Evolutionary conservation across 768 basidiomycete species (phyloP), one percentile per base, ranked within the genome.

Genomic region (Hypholoma fasciculare): DNA sequence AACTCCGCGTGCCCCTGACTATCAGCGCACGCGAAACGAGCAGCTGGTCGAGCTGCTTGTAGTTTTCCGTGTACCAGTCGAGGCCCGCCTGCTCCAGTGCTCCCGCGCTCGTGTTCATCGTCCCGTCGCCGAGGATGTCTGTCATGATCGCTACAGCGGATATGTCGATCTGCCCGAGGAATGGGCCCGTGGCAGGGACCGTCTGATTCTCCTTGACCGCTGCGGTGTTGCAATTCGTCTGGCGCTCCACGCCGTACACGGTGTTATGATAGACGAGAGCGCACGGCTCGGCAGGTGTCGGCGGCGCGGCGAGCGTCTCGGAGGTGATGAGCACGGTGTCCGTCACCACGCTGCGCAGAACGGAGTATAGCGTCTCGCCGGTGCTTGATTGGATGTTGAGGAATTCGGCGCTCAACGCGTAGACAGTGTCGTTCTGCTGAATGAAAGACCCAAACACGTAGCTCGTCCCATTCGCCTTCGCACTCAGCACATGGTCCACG

Each of bases 61-160:
- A 20, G 20, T 59, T 55, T 11, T 53, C 44, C 12, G 36, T 37
- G 23, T 62, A 60, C 66, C 64, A 67, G 8, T 56, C 51, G 14
- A 49, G 6, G 13, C 66, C 64, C 4, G 13, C 17, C 40, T 46
- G 49, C 36, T 65, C 57, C 4, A 67, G 40, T 17, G 60, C 59
- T 17, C 30, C 34, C 7, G 47, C 58, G 38, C 53, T 59, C 16
- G 39, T 65, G 40, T 42, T 42, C 14, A 50, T 50, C 19, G 54
- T 65, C 23, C 64, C 62, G 36, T 65, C 66, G 7, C 64, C 66
- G 7, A 67, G 44, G 30, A 63, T 49, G 27, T 61, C 56, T 4
- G 13, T 58, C 30, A 63, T 38, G 17, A 65, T 59, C 19, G 58
- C 30, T 17, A 63, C 52, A 17, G 64, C 47, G 14, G 66, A 65